These are phyloP conservation scores for Dactylellina parvicollis DNA, from an alignment of 2,329 filamentous ascomycete genomes.

Conservation along the genomic window DNA sequence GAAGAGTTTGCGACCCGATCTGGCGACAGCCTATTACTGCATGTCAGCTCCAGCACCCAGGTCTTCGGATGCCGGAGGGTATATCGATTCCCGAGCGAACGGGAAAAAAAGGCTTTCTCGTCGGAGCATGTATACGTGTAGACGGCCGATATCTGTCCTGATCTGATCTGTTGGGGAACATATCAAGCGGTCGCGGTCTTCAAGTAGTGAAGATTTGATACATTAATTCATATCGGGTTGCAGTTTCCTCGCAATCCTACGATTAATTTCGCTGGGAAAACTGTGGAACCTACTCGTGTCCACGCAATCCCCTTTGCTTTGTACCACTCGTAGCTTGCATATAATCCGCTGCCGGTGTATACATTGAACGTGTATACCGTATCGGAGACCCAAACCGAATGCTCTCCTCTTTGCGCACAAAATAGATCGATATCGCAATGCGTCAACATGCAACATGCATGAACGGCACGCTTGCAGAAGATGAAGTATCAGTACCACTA, in stretches of 20 bases:
- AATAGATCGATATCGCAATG: neutral
- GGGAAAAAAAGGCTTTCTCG: constrained; percentile 8
- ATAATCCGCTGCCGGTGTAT: too few species aligned
- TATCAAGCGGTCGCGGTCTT: neutral
- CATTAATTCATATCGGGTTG: too few species aligned
- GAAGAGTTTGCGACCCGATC: neutral
- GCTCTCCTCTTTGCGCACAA: too few species aligned
- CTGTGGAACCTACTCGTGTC: too few species aligned
- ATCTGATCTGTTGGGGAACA: neutral
- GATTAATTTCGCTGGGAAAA: too few species aligned
- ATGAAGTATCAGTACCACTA: neutral
- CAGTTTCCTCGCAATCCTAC: too few species aligned
- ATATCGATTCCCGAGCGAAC: neutral
- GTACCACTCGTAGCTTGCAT: too few species aligned
- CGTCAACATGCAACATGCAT: neutral
- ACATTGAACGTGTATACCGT: too few species aligned
- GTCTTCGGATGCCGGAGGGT: constrained; percentile 32
- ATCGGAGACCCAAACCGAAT: too few species aligned
- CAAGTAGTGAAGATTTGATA: too few species aligned
- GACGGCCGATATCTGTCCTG: neutral
- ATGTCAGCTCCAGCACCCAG: neutral
- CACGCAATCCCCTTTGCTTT: too few species aligned
- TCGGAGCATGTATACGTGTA: constrained; percentile 8
- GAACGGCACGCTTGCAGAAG: neutral
- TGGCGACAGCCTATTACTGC: neutral